A percentile compares a stretch with the other conserved stretches of the same genome.
Conservation (phyloP, 2,329 filamentous ascomycete genomes). For the Aureobasidium sp. region DNA sequence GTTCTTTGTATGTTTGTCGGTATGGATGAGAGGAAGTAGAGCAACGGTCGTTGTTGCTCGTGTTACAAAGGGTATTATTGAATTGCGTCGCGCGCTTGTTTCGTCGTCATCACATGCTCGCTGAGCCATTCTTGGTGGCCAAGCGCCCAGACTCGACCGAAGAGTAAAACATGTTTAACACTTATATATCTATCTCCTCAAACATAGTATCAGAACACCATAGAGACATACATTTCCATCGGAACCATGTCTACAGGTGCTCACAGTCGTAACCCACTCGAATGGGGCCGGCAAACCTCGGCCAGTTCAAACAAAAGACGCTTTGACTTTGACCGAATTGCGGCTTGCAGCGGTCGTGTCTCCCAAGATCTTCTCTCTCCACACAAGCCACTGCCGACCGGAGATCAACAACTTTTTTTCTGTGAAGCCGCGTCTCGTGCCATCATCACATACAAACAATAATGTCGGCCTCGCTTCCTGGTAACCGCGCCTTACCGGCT, state of each 20-base stretch:
- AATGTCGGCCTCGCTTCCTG: conserved; percentile 53
- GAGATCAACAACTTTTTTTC: conserved; percentile 1
- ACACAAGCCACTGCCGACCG: neutral
- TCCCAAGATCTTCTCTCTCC: neutral
- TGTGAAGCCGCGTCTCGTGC: neutral
- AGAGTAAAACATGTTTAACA: neutral
- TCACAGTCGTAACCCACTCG: neutral
- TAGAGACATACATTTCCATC: neutral
- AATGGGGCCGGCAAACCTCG: neutral
- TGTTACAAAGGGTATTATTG: neutral
- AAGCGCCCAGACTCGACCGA: neutral
- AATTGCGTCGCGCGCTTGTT: neutral
- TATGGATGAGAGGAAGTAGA: neutral
- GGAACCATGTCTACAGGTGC: neutral
- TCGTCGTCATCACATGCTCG: conserved; percentile 9
- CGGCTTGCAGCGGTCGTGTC: conserved; percentile 4
- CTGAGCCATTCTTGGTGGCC: conserved; percentile 10
- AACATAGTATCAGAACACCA: neutral
- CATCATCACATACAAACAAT: neutral
- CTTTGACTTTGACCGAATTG: neutral
- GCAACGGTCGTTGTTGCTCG: neutral
- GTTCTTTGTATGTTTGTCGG: neutral
- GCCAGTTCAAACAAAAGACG: conserved; percentile 6
- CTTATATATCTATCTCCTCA: neutral
- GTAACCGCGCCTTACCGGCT: conserved; percentile 70